Percentiles rank a stretch among this genome's conserved stretches.
Conservation (phyloP, 2,329 filamentous ascomycete genomes). For the Colletotrichum lentis region DNA sequence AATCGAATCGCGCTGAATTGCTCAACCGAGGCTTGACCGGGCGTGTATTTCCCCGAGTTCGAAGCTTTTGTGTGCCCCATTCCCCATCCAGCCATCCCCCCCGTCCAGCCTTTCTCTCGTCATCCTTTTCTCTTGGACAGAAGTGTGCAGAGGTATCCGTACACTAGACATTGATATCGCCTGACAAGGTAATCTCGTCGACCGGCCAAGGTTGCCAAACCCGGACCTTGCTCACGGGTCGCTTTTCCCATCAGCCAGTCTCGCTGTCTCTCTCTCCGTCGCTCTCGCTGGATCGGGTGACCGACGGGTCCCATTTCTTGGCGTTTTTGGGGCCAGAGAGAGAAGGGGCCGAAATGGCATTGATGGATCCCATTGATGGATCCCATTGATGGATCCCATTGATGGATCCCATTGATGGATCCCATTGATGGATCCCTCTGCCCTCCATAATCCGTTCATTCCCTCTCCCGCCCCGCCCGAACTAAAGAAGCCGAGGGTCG, state of each 20-base stretch:
- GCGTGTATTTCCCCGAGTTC: constrained; percentile 5
- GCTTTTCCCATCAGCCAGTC: not conserved
- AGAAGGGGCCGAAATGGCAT: constrained; percentile 19
- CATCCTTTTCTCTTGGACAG: not conserved
- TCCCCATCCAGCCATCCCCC: too few relatives aligned
- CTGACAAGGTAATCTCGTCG: constrained; percentile 11
- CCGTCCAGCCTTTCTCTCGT: constrained; percentile 7
- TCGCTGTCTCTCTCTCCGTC: not conserved
- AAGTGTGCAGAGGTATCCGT: not conserved
- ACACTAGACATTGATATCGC: not conserved
- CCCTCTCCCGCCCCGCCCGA: not conserved
- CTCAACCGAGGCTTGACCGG: constrained; percentile 23
- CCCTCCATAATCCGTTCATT: not conserved
- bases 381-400: too few relatives aligned
- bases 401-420: too few relatives aligned
- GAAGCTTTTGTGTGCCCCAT: not conserved
- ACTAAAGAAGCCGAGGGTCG: constrained; percentile 1
- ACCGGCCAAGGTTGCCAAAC: not conserved
- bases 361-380: constrained; percentile 1
- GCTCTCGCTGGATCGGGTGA: not conserved
- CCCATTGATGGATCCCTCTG: not conserved
- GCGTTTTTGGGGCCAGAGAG: not conserved
- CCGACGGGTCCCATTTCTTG: not conserved
- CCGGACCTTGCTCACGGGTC: not conserved
- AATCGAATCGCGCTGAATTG: constrained; percentile 4